Evolutionary conservation across 192 early-diverging fungal genomes (phyloP).

Genomic region (Diversispora eburnea): DNA sequence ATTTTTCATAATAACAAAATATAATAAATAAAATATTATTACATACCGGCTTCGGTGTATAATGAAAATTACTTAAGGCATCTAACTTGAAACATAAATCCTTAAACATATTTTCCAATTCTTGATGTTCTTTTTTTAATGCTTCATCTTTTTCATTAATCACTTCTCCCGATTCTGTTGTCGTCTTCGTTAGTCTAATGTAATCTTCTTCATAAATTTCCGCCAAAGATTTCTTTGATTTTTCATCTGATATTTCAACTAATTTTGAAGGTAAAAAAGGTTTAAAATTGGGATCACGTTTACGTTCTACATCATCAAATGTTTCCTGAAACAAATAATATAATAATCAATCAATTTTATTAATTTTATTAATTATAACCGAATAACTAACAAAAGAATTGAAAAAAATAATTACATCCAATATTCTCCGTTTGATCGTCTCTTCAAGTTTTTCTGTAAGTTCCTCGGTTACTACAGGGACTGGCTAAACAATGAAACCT

Average conservation of each 20-base stretch:
- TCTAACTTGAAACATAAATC: conserved; percentile 83
- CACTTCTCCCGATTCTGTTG: conserved; percentile 16
- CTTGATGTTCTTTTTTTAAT: conserved; percentile 73
- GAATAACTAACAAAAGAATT: neutral
- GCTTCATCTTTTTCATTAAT: conserved; percentile 75
- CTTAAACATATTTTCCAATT: conserved; percentile 74
- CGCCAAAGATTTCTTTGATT: conserved; percentile 82
- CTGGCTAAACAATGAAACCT: conserved; percentile 47
- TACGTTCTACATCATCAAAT: conserved; percentile 94
- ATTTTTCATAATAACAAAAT: neutral
- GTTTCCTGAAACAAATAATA: conserved; percentile 37
- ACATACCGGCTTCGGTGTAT: conserved; percentile 70
- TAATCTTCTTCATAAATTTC: conserved; percentile 93
- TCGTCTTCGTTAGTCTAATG: conserved; percentile 54
- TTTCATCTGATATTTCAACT: conserved; percentile 81
- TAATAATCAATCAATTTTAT: neutral
- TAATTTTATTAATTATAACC: too few relatives aligned
- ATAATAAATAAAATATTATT: neutral
- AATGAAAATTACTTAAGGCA: conserved; percentile 93
- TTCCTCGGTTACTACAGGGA: conserved; percentile 93
- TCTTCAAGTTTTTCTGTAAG: conserved; percentile 84
- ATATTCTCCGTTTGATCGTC: conserved; percentile 88
- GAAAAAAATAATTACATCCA: conserved; percentile 48
- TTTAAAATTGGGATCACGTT: conserved; percentile 68
- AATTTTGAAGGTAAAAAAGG: conserved; percentile 69